A percentile compares a stretch with the other conserved stretches of the same genome.
Evolutionary conservation across 768 basidiomycete species (phyloP).

Genomic region (Pisolithus tinctorius): DNA sequence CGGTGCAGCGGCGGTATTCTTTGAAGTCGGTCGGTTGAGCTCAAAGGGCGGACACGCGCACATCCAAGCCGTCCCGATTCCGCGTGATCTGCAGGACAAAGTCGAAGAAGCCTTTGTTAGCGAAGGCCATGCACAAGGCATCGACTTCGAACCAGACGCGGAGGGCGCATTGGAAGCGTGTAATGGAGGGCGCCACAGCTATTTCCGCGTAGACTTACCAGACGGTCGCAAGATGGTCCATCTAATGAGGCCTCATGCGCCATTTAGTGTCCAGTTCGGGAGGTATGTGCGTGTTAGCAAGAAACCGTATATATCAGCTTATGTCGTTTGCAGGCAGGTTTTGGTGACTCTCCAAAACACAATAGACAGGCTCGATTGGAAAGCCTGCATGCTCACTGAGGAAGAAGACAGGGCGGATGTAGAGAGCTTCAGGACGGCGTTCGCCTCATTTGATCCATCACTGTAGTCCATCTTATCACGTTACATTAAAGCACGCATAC

Average conservation of each 20-base stretch:
- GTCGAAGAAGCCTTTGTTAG: conserved; percentile 66
- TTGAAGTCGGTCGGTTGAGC: conserved; percentile 80
- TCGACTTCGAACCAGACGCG: conserved; percentile 70
- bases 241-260: conserved; percentile 65
- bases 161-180: conserved; percentile 51
- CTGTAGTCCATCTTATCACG: conserved; percentile 7
- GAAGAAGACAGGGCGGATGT: conserved; percentile 84
- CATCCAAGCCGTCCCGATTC: conserved; percentile 79
- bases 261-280: conserved; percentile 91
- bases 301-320: background rate
- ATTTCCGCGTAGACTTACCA: conserved; percentile 89
- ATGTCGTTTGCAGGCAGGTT: conserved; percentile 54
- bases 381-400: conserved; percentile 73
- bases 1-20: conserved; percentile 63
- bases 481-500: background rate
- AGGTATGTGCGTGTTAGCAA: conserved; percentile 47
- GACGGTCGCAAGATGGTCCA: conserved; percentile 83
- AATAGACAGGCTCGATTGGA: conserved; percentile 87
- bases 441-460: conserved; percentile 63
- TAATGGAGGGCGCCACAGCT: conserved; percentile 54
- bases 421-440: conserved; percentile 76
- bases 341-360: conserved; percentile 69
- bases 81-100: conserved; percentile 49
- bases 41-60: conserved; percentile 93
- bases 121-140: conserved; percentile 60